Evolutionary conservation across 2,329 filamentous ascomycete species (phyloP), one percentile per base, ranked within the genome.

Genomic region (Clarireedia monteithiana): DNA sequence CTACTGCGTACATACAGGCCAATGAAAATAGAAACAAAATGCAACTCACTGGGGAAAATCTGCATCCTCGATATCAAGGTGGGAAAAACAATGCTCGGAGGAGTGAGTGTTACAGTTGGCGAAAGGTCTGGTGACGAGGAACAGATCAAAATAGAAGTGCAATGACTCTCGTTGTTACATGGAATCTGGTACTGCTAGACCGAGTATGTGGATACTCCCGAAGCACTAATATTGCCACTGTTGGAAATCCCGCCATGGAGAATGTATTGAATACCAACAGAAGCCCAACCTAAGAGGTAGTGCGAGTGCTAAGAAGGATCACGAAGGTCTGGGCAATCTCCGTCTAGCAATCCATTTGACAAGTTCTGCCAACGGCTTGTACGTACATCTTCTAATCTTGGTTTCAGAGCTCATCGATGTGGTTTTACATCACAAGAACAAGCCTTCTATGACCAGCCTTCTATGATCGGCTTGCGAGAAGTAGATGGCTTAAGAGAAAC

Each of bases 241-340:
- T 34, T 12, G 30, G 30, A 9, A 20, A 42, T 42, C 20, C 20
- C 7, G 39, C 39, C 39, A 17, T 42, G 10, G 39, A 10, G 39
- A 40, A 17, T 20, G 7, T 42, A 20, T 42, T 17, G n/a, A n/a
- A 42, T n/a, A 42, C 15, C 15, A 42, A 17, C 20, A n/a, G n/a
- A 42, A 42, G 39, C 6, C 17, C 39, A 42, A 42, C 30, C 30
- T 9, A 34, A 34, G 4, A 23, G 4, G 20, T 27, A 24, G 26
- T 15, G 15, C 6, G 20, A 27, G 38, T 17, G 17, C 12, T 17
- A 6, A 9, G 20, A 48, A 54, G 51, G 51, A 49, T 27, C 23
- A 54, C 44, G 27, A 15, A 44, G 46, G 26, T 38, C 36, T 30
- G 26, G 26, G 30, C 38, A 50, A 50, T 50, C 24, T 55, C 53